Evolutionary conservation across 2,329 filamentous ascomycete genomes (phyloP).

Genomic region (Apiospora pterosperma): DNA sequence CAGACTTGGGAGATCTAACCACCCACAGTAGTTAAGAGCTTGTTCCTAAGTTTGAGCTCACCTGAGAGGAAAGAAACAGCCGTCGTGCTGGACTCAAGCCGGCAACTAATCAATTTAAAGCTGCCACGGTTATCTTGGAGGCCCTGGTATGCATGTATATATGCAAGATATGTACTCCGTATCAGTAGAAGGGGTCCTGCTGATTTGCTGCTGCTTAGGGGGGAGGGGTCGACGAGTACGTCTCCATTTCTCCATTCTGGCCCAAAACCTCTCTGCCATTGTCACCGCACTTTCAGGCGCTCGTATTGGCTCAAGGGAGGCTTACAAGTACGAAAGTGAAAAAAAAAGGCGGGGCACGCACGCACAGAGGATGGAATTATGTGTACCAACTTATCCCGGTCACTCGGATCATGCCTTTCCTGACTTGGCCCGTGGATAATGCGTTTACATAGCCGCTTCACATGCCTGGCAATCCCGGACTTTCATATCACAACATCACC

Average conservation of each 20-base stretch:
- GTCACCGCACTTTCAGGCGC: background rate
- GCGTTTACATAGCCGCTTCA: background rate
- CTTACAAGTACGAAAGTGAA: slow-evolving; percentile 2
- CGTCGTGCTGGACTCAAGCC: no score
- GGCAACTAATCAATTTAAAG: background rate
- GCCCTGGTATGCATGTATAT: background rate
- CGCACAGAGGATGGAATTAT: background rate
- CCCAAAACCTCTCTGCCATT: background rate
- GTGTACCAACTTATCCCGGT: background rate
- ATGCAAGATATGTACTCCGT: background rate
- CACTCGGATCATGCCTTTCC: background rate
- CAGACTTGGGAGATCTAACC: background rate
- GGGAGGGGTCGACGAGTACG: background rate
- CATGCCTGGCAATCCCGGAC: background rate
- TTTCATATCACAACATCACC: background rate
- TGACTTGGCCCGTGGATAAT: background rate
- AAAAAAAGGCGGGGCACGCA: background rate
- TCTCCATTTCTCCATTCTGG: background rate
- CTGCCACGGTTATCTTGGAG: background rate
- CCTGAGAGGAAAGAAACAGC: background rate
- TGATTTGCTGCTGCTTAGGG: background rate
- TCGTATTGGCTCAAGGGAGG: background rate
- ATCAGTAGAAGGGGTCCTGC: no score
- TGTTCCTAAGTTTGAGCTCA: background rate
- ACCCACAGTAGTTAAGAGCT: background rate